Evolutionary conservation across 2,329 filamentous ascomycete species (phyloP), one percentile per base, ranked within the genome.

Genomic region (Fusarium aywerte): DNA sequence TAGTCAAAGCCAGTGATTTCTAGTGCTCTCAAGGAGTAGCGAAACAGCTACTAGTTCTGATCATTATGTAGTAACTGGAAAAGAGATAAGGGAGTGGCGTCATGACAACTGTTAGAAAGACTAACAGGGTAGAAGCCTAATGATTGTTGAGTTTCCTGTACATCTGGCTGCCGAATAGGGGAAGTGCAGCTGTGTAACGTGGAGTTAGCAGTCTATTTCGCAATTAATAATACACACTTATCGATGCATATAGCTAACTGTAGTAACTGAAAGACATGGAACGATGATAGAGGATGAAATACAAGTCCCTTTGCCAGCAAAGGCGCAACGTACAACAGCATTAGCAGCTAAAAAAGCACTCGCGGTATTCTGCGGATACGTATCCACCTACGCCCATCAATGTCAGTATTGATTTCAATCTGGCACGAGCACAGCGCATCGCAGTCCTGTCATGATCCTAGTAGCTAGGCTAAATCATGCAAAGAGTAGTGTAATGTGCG

Each of bases 281-380:
- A 44, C 31, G 21, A 27, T 42, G 53, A 21, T 23, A 35, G 35
- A 48, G 11, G 6, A 25, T 18, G 50, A 33, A 8, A 39, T 43
- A 57, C 43, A 25, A 33, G 35, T 15, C 43, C 78, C 84, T 79
- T n/a, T 73, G 86, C 84, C 84, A 61, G 90, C 93, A 81, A 96
- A 96, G 20, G 85, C 83, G 67, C 90, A 93, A 52, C 94, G 86
- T 58, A 91, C 86, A 76, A 96, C 92, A 44, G 90, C 90, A 73
- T 97, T 96, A 42, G 93, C 92, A 13, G 93, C 92, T 77, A 97
- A 83, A 5, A 97, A 83, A 5, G 93, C 92, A 58, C 85, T 89
- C 44, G 91, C 91, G 25, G 91, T 90, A 75, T 92, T 93, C 25
- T 87, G 78, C 53, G 90, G 90, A 77, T 94, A 94, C 21, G 90